Percentiles rank a stretch among this genome's conserved stretches.
phyloP scores from a whole-genome alignment of 1,139 yeast genomes.

The Pichia sp. region DNA sequence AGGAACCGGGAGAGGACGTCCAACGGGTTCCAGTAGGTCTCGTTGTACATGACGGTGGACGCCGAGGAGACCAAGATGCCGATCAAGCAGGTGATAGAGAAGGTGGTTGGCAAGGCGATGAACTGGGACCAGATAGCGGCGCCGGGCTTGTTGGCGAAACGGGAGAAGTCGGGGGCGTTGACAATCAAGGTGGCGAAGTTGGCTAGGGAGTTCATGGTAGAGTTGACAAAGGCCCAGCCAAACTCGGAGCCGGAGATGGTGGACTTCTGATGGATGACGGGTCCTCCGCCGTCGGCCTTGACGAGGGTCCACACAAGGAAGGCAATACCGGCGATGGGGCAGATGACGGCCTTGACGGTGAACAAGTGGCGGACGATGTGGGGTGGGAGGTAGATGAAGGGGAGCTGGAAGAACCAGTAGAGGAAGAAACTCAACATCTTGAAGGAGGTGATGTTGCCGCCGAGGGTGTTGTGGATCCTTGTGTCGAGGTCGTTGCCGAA shows the following conservation, averaged over 20 bases:
- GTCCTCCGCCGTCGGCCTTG: slow-evolving; percentile 72
- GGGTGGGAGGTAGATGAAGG: slow-evolving; percentile 77
- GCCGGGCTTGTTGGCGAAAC: slow-evolving; percentile 60
- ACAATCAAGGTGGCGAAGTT: slow-evolving; percentile 83
- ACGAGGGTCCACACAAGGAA: slow-evolving; percentile 78
- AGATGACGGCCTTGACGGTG: slow-evolving; percentile 69
- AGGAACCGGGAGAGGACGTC: slow-evolving; percentile 68
- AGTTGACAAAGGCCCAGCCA: slow-evolving; percentile 78
- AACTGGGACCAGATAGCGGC: slow-evolving; percentile 52
- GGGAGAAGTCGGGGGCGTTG: slow-evolving; percentile 86
- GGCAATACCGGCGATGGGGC: slow-evolving; percentile 76
- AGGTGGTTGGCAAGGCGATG: slow-evolving; percentile 68
- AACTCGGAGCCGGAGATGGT: slow-evolving; percentile 52
- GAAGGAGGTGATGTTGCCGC: slow-evolving; percentile 56
- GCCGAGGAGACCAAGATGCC: slow-evolving; percentile 88
- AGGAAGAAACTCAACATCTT: slow-evolving; percentile 70
- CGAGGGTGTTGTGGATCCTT: slow-evolving; percentile 41
- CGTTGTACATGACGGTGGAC: slow-evolving; percentile 63
- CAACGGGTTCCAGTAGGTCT: slow-evolving; percentile 80
- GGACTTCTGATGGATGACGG: slow-evolving; percentile 52
- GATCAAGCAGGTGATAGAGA: slow-evolving; percentile 75
- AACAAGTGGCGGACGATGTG: slow-evolving; percentile 77
- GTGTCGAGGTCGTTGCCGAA: slow-evolving; percentile 56
- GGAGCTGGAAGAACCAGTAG: slow-evolving; percentile 73
- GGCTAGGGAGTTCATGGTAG: slow-evolving; percentile 77